These are phyloP conservation scores for Talaromyces stipitatus DNA, from an alignment of 495 filamentous ascomycete genomes.

Conservation along the genomic window DNA sequence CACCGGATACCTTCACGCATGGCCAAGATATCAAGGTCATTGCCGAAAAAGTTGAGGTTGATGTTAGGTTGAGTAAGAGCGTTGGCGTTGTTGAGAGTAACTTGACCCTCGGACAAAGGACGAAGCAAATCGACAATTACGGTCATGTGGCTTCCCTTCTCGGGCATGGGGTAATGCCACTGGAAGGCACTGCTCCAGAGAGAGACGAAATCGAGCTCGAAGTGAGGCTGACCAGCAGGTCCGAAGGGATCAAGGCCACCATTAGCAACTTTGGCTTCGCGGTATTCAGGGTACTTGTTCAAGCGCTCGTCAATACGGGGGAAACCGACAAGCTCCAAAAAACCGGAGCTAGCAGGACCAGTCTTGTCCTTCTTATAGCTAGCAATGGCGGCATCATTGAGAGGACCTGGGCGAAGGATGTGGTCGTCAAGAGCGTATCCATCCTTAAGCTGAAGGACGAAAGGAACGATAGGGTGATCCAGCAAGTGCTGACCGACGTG, in stretches of 20 bases:
- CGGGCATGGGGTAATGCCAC: conserved; percentile 51
- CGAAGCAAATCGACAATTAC: conserved; percentile 56
- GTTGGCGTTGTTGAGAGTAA: conserved; percentile 45
- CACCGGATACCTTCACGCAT: conserved; percentile 36
- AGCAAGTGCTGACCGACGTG: conserved; percentile 52
- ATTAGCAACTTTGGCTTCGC: conserved; percentile 39
- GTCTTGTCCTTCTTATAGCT: conserved; percentile 39
- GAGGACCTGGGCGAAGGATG: conserved; percentile 31
- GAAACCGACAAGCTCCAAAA: conserved; percentile 49
- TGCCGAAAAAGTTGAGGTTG: conserved; percentile 37
- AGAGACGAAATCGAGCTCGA: conserved; percentile 46
- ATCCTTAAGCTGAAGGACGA: conserved; percentile 49
- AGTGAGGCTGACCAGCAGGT: conserved; percentile 53
- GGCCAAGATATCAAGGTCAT: conserved; percentile 34
- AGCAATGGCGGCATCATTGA: conserved; percentile 30
- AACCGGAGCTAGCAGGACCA: conserved; percentile 43
- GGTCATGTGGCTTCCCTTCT: conserved; percentile 41
- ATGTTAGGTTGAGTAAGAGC: conserved; percentile 45
- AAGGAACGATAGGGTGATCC: conserved; percentile 47
- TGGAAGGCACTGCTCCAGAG: conserved; percentile 45
- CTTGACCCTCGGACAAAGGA: conserved; percentile 40
- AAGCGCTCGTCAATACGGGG: conserved; percentile 46
- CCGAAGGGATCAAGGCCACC: conserved; percentile 50
- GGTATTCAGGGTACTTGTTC: conserved; percentile 40
- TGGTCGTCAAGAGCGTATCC: conserved; percentile 46